Conservation (phyloP, 768 basidiomycete species). For the Boletus coccyginus region DNA sequence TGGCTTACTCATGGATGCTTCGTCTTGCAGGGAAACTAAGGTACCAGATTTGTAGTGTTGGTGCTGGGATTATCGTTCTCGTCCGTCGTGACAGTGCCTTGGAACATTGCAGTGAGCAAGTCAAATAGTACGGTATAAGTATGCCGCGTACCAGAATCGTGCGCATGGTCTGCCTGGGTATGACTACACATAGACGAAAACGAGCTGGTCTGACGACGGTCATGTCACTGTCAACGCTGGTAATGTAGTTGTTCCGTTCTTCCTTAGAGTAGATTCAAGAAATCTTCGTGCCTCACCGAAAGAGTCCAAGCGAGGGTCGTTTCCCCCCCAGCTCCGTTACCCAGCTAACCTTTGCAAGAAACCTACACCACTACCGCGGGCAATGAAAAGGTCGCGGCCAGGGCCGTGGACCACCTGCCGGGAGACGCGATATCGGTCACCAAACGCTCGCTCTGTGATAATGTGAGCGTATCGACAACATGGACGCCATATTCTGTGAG, state of each 20-base stretch:
- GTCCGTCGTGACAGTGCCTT: background rate
- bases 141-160: background rate
- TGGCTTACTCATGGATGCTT: background rate
- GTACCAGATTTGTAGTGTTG: background rate
- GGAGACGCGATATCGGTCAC: conserved; percentile 25
- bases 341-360: background rate
- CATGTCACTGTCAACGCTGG: background rate
- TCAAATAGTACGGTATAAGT: background rate
- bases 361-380: conserved; percentile 11
- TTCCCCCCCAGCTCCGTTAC: background rate
- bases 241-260: background rate
- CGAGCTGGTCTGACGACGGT: background rate
- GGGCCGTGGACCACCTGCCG: conserved; percentile 23
- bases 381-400: too few relatives aligned
- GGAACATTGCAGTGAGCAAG: background rate
- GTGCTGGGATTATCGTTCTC: background rate
- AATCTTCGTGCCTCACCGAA: background rate
- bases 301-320: background rate
- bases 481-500: conserved; percentile 22
- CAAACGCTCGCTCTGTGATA: conserved; percentile 30
- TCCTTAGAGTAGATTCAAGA: background rate
- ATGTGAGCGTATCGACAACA: conserved; percentile 30
- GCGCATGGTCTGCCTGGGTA: background rate
- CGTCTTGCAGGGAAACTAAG: too few relatives aligned
- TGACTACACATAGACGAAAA: background rate